These are phyloP conservation scores for Kodamaea neixiangensis DNA, from an alignment of 805 yeast genomes.

Conservation along the genomic window DNA sequence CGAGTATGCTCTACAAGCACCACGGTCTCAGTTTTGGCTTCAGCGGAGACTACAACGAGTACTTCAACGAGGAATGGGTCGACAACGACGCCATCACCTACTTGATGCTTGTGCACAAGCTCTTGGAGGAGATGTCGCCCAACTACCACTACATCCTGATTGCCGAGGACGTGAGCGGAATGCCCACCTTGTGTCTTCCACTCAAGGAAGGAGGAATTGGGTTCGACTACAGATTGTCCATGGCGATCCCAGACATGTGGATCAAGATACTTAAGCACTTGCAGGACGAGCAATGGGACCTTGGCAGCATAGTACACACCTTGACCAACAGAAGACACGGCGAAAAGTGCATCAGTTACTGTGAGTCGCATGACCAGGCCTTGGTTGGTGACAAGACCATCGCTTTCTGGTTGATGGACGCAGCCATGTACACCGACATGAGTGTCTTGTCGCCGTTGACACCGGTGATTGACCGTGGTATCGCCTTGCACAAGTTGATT, in stretches of 20 bases:
- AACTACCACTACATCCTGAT: constrained; percentile 61
- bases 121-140: constrained; percentile 57
- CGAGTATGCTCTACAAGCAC: constrained; percentile 87
- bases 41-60: constrained; percentile 91
- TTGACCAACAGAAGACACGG: constrained; percentile 85
- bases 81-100: constrained; percentile 87
- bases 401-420: constrained; percentile 98
- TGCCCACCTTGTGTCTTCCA: constrained; percentile 90
- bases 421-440: constrained; percentile 97
- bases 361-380: constrained; percentile 97
- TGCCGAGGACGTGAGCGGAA: constrained; percentile 97
- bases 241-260: constrained; percentile 99
- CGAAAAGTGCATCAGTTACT: constrained; percentile 87
- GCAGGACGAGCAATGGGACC: constrained; percentile 88
- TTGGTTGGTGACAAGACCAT: constrained; percentile 94
- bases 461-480: constrained; percentile 82
- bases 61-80: constrained; percentile 73
- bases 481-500: constrained; percentile 88
- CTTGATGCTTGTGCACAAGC: constrained; percentile 85
- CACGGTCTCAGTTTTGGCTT: constrained; percentile 92
- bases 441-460: constrained; percentile 71
- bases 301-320: constrained; percentile 76
- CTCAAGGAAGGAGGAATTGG: constrained; percentile 83
- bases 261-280: constrained; percentile 85
- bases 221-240: constrained; percentile 88